phyloP scores from a whole-genome alignment of 1,284 basidiomycete species.

The Melampsora americana region DNA sequence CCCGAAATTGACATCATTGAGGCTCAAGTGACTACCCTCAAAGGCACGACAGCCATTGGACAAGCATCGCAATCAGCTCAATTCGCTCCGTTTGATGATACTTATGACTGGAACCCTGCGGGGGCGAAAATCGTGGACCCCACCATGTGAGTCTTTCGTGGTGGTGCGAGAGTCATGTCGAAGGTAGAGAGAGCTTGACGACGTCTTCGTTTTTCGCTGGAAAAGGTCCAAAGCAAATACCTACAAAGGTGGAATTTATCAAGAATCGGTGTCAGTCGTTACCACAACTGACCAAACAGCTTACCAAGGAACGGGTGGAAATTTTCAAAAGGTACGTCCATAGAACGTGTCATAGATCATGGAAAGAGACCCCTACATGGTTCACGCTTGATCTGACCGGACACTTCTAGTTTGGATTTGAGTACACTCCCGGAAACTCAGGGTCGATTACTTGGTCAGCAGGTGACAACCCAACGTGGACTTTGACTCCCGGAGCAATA shows the following conservation, averaged over 20 bases:
- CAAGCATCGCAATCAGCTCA: conserved; percentile 76
- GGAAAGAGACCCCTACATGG: conserved; percentile 18
- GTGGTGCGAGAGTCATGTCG: too few species aligned
- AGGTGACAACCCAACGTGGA: conserved; percentile 33
- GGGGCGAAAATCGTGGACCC: conserved; percentile 16
- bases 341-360: background rate
- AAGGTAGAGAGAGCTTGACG: conserved; percentile 59
- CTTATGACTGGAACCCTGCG: conserved; percentile 21
- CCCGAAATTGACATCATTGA: conserved; percentile 70
- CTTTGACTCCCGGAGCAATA: conserved; percentile 26
- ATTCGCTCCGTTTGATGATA: conserved; percentile 58
- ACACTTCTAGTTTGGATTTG: conserved; percentile 25
- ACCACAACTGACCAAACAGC: conserved; percentile 49
- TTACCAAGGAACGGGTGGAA: conserved; percentile 48
- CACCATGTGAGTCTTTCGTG: conserved; percentile 1
- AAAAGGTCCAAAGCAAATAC: conserved; percentile 61
- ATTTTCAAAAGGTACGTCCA: conserved; percentile 44
- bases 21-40: conserved; percentile 58
- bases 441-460: conserved; percentile 44
- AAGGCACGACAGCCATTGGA: conserved; percentile 54
- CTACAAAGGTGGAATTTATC: conserved; percentile 72
- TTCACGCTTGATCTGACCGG: conserved; percentile 19
- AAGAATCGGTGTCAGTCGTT: conserved; percentile 61
- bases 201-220: conserved; percentile 56
- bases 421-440: conserved; percentile 41